phyloP scores from a whole-genome alignment of 139 green algal genomes.

The Chlorella sp. region DNA sequence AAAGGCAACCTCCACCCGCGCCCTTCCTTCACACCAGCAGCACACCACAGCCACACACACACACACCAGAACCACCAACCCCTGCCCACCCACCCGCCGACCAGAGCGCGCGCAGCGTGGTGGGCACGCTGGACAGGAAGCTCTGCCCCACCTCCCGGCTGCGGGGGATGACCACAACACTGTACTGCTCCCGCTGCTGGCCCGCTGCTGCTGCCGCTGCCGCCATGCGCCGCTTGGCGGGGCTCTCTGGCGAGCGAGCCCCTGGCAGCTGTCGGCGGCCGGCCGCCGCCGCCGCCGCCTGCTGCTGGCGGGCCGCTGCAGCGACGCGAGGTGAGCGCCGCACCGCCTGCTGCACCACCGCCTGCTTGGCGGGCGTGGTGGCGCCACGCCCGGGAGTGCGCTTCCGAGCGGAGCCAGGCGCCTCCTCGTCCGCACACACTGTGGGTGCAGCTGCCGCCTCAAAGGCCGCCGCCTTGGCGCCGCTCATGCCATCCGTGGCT shows the following conservation, averaged over 20 bases:
- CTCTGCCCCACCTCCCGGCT: conserved; percentile 86
- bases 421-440: neutral
- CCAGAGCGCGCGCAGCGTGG: conserved; percentile 67
- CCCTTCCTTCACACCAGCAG: too few species aligned
- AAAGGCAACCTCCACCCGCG: conserved; percentile 50
- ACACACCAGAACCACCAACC: too few species aligned
- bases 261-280: neutral
- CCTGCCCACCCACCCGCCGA: conserved; percentile 42
- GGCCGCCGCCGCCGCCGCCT: neutral
- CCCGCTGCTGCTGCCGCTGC: neutral
- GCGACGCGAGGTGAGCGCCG: conserved; percentile 16
- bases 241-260: conserved; percentile 8
- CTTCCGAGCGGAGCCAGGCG: neutral
- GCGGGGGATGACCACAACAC: neutral
- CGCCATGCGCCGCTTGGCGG: conserved; percentile 2
- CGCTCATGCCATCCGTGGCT: conserved; percentile 77
- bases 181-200: neutral
- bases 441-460: conserved; percentile 35
- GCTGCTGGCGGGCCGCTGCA: neutral
- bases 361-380: neutral
- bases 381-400: neutral
- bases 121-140: conserved; percentile 76
- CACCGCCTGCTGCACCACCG: neutral
- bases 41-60: too few species aligned
- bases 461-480: conserved; percentile 57